A percentile compares a stretch with the other conserved stretches of the same genome.
phyloP scores from a whole-genome alignment of 371 early-diverging fungal species.

The Mucor ambiguus region DNA sequence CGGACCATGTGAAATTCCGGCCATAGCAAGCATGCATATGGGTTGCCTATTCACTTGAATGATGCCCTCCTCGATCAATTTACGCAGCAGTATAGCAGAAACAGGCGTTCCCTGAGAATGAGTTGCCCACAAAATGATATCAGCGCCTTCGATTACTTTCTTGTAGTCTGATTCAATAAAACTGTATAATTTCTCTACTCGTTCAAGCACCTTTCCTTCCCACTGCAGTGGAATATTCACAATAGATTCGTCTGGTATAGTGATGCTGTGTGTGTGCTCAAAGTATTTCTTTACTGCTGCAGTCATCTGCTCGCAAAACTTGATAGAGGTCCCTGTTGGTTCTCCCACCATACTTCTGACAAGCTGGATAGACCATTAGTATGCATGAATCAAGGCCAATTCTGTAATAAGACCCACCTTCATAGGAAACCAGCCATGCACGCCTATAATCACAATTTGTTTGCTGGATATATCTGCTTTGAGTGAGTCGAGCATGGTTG shows the following conservation, averaged over 20 bases:
- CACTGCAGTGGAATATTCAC: constrained; percentile 85
- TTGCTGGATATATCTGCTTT: constrained; percentile 11
- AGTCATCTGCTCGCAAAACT: constrained; percentile 88
- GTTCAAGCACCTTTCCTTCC: constrained; percentile 86
- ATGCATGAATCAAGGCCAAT: neutral
- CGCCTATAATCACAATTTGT: constrained; percentile 66
- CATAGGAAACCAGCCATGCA: constrained; percentile 92
- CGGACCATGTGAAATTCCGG: constrained; percentile 91
- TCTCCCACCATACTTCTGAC: constrained; percentile 82
- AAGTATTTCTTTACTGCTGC: constrained; percentile 62
- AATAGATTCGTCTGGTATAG: constrained; percentile 56
- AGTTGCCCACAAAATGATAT: constrained; percentile 82
- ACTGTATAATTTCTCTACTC: constrained; percentile 77
- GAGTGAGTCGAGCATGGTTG: constrained; percentile 10
- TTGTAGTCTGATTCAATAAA: constrained; percentile 47
- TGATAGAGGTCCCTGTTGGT: constrained; percentile 88
- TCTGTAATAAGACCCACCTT: constrained; percentile 22
- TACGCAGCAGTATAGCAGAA: constrained; percentile 71
- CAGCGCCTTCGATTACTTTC: constrained; percentile 61
- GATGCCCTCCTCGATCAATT: constrained; percentile 66
- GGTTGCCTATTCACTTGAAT: constrained; percentile 68
- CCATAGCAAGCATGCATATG: constrained; percentile 85
- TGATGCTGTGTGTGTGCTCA: constrained; percentile 51
- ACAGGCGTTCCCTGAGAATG: constrained; percentile 95
- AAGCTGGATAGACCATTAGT: constrained; percentile 33